A percentile compares a stretch with the other conserved stretches of the same genome.
Conservation (phyloP, 805 yeast species). For the Candida sanyiensis region DNA sequence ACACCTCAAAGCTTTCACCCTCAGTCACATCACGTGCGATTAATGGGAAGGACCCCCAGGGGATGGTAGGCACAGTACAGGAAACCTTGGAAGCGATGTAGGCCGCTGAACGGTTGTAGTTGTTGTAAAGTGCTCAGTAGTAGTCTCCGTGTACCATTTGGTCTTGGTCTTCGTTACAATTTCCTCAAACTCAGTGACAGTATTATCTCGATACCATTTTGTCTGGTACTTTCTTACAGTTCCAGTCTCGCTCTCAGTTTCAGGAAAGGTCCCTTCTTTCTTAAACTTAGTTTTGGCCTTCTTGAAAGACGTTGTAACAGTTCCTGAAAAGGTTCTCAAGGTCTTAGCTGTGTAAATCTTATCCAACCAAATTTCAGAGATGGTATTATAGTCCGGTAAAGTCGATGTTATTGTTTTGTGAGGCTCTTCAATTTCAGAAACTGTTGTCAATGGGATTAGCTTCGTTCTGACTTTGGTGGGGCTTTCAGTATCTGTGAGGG, state of each 20-base stretch:
- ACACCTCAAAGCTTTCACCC: no score
- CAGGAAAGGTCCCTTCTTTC: constrained; percentile 17
- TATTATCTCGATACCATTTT: constrained; percentile 21
- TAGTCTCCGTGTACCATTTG: constrained; percentile 22
- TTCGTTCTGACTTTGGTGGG: constrained; percentile 14
- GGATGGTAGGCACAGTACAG: no score
- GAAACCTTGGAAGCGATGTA: no score
- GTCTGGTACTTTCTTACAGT: constrained; percentile 18
- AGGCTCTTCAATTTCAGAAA: constrained; percentile 26
- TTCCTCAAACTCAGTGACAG: constrained; percentile 24
- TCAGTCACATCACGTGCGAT: no score
- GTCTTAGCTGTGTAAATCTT: constrained; percentile 10
- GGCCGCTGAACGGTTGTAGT: constrained; percentile 9
- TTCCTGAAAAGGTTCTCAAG: constrained; percentile 12
- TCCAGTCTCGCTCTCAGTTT: constrained; percentile 13
- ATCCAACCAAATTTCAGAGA: constrained; percentile 15
- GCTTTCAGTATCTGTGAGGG: constrained; percentile 13
- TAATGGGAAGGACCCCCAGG: no score
- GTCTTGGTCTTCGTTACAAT: constrained; percentile 17
- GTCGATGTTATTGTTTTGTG: constrained; percentile 25
- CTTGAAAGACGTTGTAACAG: constrained; percentile 16
- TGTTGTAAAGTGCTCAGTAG: constrained; percentile 9
- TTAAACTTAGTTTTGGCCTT: no score
- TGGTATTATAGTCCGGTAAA: constrained; percentile 20
- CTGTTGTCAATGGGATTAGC: constrained; percentile 18